A percentile compares a stretch with the other conserved stretches of the same genome.
Conservation (phyloP, 2,329 filamentous ascomycete species). For the Aspergillus sp. region DNA sequence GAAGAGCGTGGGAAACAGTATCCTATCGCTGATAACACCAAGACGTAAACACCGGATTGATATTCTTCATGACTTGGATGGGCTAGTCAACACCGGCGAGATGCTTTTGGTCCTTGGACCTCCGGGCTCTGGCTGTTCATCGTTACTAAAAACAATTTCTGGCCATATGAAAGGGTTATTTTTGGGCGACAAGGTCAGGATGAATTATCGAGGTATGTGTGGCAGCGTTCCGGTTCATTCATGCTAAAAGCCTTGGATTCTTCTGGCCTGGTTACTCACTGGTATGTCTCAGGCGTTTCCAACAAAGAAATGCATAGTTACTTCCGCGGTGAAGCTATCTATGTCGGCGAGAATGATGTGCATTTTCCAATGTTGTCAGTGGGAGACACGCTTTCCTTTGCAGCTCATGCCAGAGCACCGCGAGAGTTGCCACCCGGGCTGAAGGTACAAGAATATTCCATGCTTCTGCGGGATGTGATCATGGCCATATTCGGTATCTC, state of each 20-base stretch:
- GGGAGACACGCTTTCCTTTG: slow-evolving; percentile 12
- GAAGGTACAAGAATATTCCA: neutral
- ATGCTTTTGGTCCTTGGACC: slow-evolving; percentile 52
- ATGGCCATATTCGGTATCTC: slow-evolving; percentile 15
- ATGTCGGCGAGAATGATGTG: slow-evolving; percentile 50
- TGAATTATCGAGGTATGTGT: slow-evolving; percentile 69
- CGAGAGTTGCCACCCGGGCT: neutral
- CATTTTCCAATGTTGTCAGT: slow-evolving; percentile 12
- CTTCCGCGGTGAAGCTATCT: slow-evolving; percentile 70
- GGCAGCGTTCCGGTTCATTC: neutral
- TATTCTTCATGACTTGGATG: slow-evolving; percentile 61
- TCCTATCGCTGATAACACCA: neutral
- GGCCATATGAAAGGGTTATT: slow-evolving; percentile 77
- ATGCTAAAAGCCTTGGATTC: too few species aligned
- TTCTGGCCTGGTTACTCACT: neutral
- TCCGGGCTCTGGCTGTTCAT: slow-evolving; percentile 61
- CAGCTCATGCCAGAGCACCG: slow-evolving; percentile 14
- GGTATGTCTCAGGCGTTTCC: neutral
- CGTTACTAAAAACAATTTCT: slow-evolving; percentile 75
- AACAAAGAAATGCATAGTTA: neutral
- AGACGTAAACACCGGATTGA: slow-evolving; percentile 40
- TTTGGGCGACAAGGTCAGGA: slow-evolving; percentile 65
- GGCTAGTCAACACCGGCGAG: slow-evolving; percentile 53
- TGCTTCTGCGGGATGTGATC: slow-evolving; percentile 15
- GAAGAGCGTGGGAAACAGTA: slow-evolving; percentile 1